These are phyloP conservation scores for Trichomonascaceae sp. DNA, from an alignment of 1,139 yeast species.

Conservation along the genomic window DNA sequence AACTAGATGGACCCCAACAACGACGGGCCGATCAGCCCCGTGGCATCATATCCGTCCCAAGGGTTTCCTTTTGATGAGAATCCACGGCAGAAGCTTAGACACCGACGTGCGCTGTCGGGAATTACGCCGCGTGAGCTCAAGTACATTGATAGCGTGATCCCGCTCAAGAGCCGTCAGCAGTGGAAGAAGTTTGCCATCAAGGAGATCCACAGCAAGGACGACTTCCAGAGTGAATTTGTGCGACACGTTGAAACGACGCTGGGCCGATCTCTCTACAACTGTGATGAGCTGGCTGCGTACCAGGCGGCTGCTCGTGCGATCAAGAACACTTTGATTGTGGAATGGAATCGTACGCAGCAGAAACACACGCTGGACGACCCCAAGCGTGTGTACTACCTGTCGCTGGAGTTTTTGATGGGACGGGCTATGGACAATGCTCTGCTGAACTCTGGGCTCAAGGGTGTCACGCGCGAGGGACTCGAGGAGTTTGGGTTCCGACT, in stretches of 20 bases:
- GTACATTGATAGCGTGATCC: slow-evolving; percentile 70
- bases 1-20: no score
- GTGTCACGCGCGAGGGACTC: slow-evolving; percentile 41
- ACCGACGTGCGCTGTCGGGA: slow-evolving; percentile 66
- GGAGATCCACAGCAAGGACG: slow-evolving; percentile 40
- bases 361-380: slow-evolving; percentile 73
- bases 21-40: slow-evolving; percentile 6
- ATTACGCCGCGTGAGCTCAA: slow-evolving; percentile 83
- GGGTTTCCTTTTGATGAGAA: slow-evolving; percentile 9
- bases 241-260: slow-evolving; percentile 80
- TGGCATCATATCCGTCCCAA: slow-evolving; percentile 6
- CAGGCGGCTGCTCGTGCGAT: slow-evolving; percentile 75
- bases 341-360: slow-evolving; percentile 93
- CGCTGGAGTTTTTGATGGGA: slow-evolving; percentile 89
- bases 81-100: slow-evolving; percentile 15
- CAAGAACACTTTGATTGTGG: slow-evolving; percentile 66
- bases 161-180: slow-evolving; percentile 57
- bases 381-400: slow-evolving; percentile 75
- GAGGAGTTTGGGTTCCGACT: slow-evolving; percentile 72
- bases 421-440: slow-evolving; percentile 90
- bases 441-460: slow-evolving; percentile 57
- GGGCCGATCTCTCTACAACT: slow-evolving; percentile 82
- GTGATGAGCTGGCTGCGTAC: slow-evolving; percentile 86
- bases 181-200: slow-evolving; percentile 58
- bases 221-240: slow-evolving; percentile 59